Evolutionary conservation across 805 yeast species (phyloP).

Genomic region (Pichia eremophila): DNA sequence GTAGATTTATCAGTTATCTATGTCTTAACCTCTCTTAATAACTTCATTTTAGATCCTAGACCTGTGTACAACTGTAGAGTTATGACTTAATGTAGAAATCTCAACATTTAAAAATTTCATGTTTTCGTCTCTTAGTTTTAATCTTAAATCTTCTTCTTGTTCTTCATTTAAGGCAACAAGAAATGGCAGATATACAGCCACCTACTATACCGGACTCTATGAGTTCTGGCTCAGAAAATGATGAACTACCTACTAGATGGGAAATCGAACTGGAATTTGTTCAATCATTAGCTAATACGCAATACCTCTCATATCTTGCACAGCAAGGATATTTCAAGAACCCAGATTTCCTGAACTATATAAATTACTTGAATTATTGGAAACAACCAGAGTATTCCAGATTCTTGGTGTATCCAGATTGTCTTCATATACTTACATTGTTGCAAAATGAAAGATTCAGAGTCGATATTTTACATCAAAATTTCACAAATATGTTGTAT

Average conservation of each 20-base stretch:
- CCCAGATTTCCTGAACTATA: conserved; percentile 61
- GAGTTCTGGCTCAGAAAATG: background rate
- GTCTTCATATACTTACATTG: conserved; percentile 69
- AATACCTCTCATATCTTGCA: conserved; percentile 76
- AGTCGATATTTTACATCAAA: conserved; percentile 44
- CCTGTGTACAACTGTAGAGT: too few species aligned
- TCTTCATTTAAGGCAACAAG: too few species aligned
- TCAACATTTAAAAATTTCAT: too few species aligned
- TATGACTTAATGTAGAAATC: too few species aligned
- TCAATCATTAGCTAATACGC: conserved; percentile 84
- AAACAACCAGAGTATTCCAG: conserved; percentile 57
- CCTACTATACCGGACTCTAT: background rate
- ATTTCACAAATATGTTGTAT: conserved; percentile 50
- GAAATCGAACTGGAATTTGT: conserved; percentile 88
- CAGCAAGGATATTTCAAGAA: conserved; percentile 72
- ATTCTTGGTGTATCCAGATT: conserved; percentile 77
- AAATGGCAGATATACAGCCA: background rate
- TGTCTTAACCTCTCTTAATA: too few species aligned
- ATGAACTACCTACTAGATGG: conserved; percentile 66
- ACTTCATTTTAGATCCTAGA: too few species aligned
- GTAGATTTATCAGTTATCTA: too few species aligned
- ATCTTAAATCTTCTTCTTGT: too few species aligned
- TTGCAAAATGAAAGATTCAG: conserved; percentile 46
- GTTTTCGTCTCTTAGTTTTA: too few species aligned
- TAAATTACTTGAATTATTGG: conserved; percentile 84